A percentile compares a stretch with the other conserved stretches of the same genome.
Evolutionary conservation across 345 rosid genomes (phyloP).

Genomic region (Viola odorata): DNA sequence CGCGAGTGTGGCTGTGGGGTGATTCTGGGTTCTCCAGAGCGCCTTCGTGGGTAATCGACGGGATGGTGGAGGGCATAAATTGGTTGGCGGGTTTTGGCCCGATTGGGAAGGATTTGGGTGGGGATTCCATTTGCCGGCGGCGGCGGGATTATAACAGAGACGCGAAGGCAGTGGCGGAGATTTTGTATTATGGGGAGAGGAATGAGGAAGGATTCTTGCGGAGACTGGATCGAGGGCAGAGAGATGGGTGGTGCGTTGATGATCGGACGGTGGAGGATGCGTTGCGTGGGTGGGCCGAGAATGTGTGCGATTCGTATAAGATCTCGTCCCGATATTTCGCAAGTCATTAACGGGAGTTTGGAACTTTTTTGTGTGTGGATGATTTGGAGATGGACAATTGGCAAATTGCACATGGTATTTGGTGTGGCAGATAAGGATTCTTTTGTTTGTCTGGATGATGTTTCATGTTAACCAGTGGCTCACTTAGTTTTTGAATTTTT

Average conservation of each 20-base stretch:
- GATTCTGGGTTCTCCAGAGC: slow-evolving; percentile 31
- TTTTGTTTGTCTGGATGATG: too few relatives aligned
- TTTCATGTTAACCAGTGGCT: too few relatives aligned
- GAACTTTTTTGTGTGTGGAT: background rate
- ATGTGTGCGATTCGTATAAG: slow-evolving; percentile 16
- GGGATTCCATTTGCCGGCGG: background rate
- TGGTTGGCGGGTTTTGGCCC: slow-evolving; percentile 21
- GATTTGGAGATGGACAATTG: too few relatives aligned
- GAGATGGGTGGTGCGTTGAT: slow-evolving; percentile 27
- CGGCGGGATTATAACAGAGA: slow-evolving; percentile 23
- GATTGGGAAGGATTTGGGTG: background rate
- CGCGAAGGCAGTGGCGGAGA: slow-evolving; percentile 17
- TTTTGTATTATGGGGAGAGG: slow-evolving; percentile 35
- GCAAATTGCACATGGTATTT: too few relatives aligned
- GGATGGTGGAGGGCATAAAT: slow-evolving; percentile 43
- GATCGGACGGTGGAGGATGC: slow-evolving; percentile 31
- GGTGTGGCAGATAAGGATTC: too few relatives aligned
- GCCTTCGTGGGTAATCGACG: slow-evolving; percentile 40
- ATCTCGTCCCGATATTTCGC: background rate
- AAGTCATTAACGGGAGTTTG: background rate
- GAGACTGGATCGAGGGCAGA: slow-evolving; percentile 42
- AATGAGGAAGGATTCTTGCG: slow-evolving; percentile 38
- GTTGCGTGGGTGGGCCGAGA: slow-evolving; percentile 8
- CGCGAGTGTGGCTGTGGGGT: slow-evolving; percentile 45
- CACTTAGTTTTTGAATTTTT: too few relatives aligned